Base-by-base conservation (phyloP, 2,329 filamentous ascomycete genomes). In the Cadophora luteo-olivacea region DNA sequence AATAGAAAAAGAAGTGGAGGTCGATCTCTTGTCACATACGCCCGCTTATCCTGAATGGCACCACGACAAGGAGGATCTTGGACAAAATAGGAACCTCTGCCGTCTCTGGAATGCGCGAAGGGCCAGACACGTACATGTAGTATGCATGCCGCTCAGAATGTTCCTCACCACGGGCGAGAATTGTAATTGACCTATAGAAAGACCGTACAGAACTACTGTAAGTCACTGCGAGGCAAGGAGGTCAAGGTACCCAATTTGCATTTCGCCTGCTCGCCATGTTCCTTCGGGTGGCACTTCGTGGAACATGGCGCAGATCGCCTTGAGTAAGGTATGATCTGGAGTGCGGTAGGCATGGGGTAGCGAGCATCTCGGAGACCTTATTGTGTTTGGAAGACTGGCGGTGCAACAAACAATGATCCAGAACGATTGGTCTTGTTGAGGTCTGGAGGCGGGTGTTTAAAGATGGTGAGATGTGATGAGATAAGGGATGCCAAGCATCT, bases 201-300 rank as follows among this genome's bases (percentile, higher is more conserved):
- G 38, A 22, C 25, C 4, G 25, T 16, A 48, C 60, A 62, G 36
- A 51, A 33, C 41, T 32, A 33, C 16, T 32, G 60, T 49, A 33
- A 32, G 45, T 33, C 29, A 16, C 41, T 36, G 57, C 12, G 8
- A 60, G 4, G 19, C 22, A 24, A 38, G 8, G 55, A 25, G 4
- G 22, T 45, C 12, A 11, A 60, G 22, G 29, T 60, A 22, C 29
- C 33, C 36, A 11, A 25, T 22, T 45, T 4, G 57, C 57, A 45
- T 60, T 22, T 45, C 36, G 36, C 57, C 57, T 45, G 25, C 36
- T 60, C 36, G 36, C 57, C 57, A 60, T 45, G 57, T 45, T 58
- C 36, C 29, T 38, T 58, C 32, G 33, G 55, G 36, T 41, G 33
- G 22, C 25, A 60, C 57, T 25, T 22, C 25, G 57, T 60, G 33